phyloP scores from a whole-genome alignment of 176 grass and related monocot genomes.

The Oryza meridionalis region DNA sequence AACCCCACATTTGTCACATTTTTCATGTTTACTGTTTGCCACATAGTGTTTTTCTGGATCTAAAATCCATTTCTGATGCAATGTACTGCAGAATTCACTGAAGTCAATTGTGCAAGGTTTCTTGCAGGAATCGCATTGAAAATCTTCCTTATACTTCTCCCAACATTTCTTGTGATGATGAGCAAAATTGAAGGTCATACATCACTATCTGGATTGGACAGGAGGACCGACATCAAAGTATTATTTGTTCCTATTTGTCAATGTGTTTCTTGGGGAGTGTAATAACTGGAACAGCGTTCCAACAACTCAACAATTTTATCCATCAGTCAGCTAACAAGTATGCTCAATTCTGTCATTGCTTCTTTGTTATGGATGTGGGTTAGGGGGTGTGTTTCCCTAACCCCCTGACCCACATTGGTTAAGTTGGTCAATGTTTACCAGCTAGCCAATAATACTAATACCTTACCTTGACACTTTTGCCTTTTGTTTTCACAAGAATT shows the following conservation, averaged over 20 bases:
- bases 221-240: conserved; percentile 83
- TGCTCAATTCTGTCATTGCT: conserved; percentile 13
- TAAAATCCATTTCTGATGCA: conserved; percentile 30
- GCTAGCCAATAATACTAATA: conserved; percentile 3
- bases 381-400: neutral
- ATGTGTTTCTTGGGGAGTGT: conserved; percentile 94
- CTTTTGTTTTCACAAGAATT: conserved; percentile 54
- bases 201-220: conserved; percentile 80
- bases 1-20: neutral
- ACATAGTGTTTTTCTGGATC: conserved; percentile 28
- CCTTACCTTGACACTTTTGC: conserved; percentile 29
- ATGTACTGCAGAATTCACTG: conserved; percentile 71
- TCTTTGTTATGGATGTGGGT: neutral
- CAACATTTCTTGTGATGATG: conserved; percentile 91
- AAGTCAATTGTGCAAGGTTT: conserved; percentile 91
- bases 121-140: conserved; percentile 86
- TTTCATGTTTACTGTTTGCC: neutral
- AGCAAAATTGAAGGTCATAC: conserved; percentile 88
- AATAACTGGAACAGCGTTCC: conserved; percentile 94
- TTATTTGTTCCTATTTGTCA: conserved; percentile 85
- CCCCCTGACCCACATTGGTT: neutral
- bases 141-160: conserved; percentile 85
- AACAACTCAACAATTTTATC: conserved; percentile 88
- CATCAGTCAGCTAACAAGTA: conserved; percentile 85
- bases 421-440: conserved; percentile 28